Percentiles rank a stretch among this genome's conserved stretches.
Evolutionary conservation across 768 basidiomycete genomes (phyloP).

Genomic region (Collybiopsis confluens): DNA sequence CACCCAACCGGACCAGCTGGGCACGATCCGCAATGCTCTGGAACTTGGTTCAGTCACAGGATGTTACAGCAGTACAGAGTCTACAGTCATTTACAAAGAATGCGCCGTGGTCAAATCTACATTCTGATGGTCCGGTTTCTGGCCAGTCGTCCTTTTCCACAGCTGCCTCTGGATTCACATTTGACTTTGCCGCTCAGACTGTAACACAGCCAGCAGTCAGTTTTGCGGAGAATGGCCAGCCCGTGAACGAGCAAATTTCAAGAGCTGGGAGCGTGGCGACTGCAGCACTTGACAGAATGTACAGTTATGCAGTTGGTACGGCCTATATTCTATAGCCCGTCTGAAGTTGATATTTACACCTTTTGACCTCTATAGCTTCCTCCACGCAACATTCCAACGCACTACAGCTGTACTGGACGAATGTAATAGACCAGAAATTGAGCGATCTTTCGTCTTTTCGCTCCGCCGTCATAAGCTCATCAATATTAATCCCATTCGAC

Average conservation of each 20-base stretch:
- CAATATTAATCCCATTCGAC: conserved; percentile 57
- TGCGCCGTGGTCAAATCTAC: conserved; percentile 45
- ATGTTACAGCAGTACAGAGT: conserved; percentile 29
- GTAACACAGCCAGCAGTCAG: conserved; percentile 38
- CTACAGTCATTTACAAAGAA: conserved; percentile 44
- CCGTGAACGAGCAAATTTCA: conserved; percentile 39
- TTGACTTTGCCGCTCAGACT: conserved; percentile 57
- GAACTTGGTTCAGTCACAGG: conserved; percentile 50
- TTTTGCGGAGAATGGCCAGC: conserved; percentile 44
- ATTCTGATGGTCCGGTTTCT: conserved; percentile 36
- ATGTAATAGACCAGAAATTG: conserved; percentile 40
- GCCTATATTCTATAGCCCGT: neutral
- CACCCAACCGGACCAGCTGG: conserved; percentile 53
- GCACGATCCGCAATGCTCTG: conserved; percentile 57
- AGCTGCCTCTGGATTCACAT: conserved; percentile 46
- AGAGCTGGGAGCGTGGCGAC: conserved; percentile 34
- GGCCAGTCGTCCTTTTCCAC: conserved; percentile 32
- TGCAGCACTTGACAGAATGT: conserved; percentile 51
- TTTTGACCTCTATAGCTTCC: conserved; percentile 37
- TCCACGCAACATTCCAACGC: conserved; percentile 47
- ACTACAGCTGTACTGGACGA: conserved; percentile 51
- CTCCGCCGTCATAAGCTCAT: conserved; percentile 38
- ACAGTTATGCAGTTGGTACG: conserved; percentile 56
- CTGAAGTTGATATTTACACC: neutral
- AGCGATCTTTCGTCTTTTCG: conserved; percentile 44